Evolutionary conservation across 2,329 filamentous ascomycete species (phyloP).

Genomic region (Fusarium sp.): DNA sequence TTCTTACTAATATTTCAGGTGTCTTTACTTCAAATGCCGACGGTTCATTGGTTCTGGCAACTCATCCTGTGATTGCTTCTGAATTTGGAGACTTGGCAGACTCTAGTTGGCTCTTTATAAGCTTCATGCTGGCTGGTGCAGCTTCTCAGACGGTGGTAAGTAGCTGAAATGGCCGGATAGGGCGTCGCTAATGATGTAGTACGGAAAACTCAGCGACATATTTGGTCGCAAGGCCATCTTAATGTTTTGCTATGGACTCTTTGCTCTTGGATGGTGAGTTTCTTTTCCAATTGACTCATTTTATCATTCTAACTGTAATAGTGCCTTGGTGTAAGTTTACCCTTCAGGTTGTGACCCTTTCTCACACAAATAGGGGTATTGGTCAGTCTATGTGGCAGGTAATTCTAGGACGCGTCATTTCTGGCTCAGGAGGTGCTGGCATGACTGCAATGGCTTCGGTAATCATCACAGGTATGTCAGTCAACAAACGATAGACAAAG

Average conservation of each 20-base stretch:
- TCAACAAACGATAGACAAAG: too few species aligned
- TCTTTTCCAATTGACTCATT: too few species aligned
- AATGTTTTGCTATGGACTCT: slow-evolving; percentile 42
- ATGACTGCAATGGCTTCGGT: slow-evolving; percentile 63
- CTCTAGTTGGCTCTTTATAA: slow-evolving; percentile 56
- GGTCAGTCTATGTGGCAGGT: slow-evolving; percentile 60
- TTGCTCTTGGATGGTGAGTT: slow-evolving; percentile 51
- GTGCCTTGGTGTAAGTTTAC: slow-evolving; percentile 31
- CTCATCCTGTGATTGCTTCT: slow-evolving; percentile 70
- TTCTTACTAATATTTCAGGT: slow-evolving; percentile 20
- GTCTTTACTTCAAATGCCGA: slow-evolving; percentile 76
- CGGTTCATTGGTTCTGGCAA: slow-evolving; percentile 72
- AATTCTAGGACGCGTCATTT: slow-evolving; percentile 61
- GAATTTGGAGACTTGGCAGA: slow-evolving; percentile 67
- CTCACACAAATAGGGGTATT: slow-evolving; percentile 45
- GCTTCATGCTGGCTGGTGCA: slow-evolving; percentile 46
- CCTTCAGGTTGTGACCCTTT: rapidly evolving
- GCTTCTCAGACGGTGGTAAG: slow-evolving; percentile 55
- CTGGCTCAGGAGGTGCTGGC: slow-evolving; percentile 62
- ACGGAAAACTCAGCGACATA: slow-evolving; percentile 45
- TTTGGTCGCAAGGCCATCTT: slow-evolving; percentile 42
- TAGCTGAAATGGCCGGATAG: not conserved
- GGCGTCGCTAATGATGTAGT: slow-evolving; percentile 27
- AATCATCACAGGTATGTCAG: slow-evolving; percentile 58
- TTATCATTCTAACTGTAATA: slow-evolving; percentile 1